A percentile compares a stretch with the other conserved stretches of the same genome.
Conservation (phyloP, 2,329 filamentous ascomycete genomes). For the Phaeosphaeria sp. region DNA sequence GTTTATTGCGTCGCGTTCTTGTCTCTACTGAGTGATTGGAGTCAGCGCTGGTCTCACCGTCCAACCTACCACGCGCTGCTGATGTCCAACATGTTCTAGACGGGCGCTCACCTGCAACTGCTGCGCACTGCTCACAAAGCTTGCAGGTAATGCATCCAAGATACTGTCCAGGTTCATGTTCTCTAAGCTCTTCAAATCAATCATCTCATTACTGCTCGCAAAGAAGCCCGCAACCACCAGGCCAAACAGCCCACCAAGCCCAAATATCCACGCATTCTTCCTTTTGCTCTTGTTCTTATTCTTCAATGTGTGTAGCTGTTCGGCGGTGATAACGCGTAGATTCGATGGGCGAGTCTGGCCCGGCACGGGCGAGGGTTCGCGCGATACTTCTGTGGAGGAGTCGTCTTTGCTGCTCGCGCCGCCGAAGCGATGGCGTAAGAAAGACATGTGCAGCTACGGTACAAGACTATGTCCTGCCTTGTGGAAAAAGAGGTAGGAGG, state of each 20-base stretch:
- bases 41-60: slow-evolving; percentile 25
- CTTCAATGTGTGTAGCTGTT: slow-evolving; percentile 58
- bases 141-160: slow-evolving; percentile 85
- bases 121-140: slow-evolving; percentile 82
- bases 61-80: neutral
- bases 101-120: slow-evolving; percentile 74
- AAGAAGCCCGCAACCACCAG: slow-evolving; percentile 89
- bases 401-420: slow-evolving; percentile 26
- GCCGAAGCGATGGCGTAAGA: slow-evolving; percentile 46
- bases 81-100: neutral
- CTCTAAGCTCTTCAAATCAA: slow-evolving; percentile 76
- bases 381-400: slow-evolving; percentile 42
- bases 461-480: neutral
- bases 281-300: slow-evolving; percentile 64
- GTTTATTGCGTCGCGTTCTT: slow-evolving; percentile 84
- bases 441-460: slow-evolving; percentile 36
- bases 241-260: slow-evolving; percentile 87
- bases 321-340: slow-evolving; percentile 59
- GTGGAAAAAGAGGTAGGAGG: neutral
- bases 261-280: slow-evolving; percentile 81
- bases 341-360: slow-evolving; percentile 48
- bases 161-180: slow-evolving; percentile 82
- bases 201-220: slow-evolving; percentile 85
- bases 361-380: slow-evolving; percentile 47
- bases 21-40: slow-evolving; percentile 63